Base-by-base conservation (phyloP, 1,284 basidiomycete genomes). In the Amylostereum areolatum region DNA sequence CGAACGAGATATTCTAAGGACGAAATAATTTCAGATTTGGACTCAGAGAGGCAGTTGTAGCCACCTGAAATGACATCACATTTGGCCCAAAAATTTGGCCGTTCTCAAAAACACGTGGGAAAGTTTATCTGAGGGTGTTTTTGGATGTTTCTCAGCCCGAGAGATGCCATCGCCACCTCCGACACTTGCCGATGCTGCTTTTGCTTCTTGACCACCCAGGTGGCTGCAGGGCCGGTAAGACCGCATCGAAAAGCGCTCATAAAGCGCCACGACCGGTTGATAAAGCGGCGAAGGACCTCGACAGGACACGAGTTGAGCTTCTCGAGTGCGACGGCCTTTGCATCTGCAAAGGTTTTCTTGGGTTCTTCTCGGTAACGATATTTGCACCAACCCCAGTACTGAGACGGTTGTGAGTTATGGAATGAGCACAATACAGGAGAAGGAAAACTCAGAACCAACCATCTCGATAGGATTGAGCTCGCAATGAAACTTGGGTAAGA, bases 401-500 rank as follows among this genome's bases (percentile, higher is more conserved):
- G 28, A 18, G n/a, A n/a, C n/a, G n/a, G n/a, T n/a, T n/a, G n/a
- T n/a, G n/a, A n/a, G n/a, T n/a, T n/a, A n/a, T n/a, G n/a, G n/a
- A n/a, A 24, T 33, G 41, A n/a, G 12, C n/a, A 36, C 8, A 28
- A n/a, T 36, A 25, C 28, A 32, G 9, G 39, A 41, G 25, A 7
- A 25, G 7, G 25, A 24, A 45, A 39, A 44, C n/a, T 41, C 41
- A 44, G 55, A n/a, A 52, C 59, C 45, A 43, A 61, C 62, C 58
- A 63, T 62, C 36, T 66, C 63, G 55, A 64, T 66, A 10, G 57
- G 59, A 51, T 63, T 63, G 12, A 64, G 55, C 43, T 65, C 62
- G 50, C 62, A 64, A 40, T 62, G 60, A 43, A 62, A 62, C 41
- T 62, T 63, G 0, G 58, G 59, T 5, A 62, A 49, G 45, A 68